phyloP scores from a whole-genome alignment of 2,329 filamentous ascomycete species.

The Aureobasidium subglaciale region DNA sequence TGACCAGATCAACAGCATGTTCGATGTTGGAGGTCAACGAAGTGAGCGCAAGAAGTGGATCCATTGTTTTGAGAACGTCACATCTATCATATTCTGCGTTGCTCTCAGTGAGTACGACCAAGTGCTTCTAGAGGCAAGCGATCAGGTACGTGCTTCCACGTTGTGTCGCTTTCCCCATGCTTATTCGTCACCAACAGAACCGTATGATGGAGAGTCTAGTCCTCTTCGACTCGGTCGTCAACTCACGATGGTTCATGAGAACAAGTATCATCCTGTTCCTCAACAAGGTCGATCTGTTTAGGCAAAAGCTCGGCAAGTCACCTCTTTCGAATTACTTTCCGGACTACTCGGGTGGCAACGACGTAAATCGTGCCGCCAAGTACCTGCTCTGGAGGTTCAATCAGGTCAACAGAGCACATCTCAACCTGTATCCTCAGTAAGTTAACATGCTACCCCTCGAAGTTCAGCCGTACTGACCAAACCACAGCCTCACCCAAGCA shows the following conservation, averaged over 20 bases:
- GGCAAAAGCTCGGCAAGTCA: constrained; percentile 82
- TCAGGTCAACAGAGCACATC: constrained; percentile 90
- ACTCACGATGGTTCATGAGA: constrained; percentile 98
- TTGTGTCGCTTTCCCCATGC: background rate
- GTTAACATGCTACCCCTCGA: constrained; percentile 47
- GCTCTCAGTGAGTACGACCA: constrained; percentile 98
- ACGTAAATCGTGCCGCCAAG: constrained; percentile 96
- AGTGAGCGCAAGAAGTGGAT: constrained; percentile 99
- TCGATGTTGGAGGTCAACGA: constrained; percentile 93
- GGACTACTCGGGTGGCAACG: constrained; percentile 94
- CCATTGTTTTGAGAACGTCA: constrained; percentile 99
- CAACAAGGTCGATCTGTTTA: constrained; percentile 98
- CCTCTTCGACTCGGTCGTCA: constrained; percentile 96
- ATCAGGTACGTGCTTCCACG: constrained; percentile 59
- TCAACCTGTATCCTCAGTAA: constrained; percentile 97
- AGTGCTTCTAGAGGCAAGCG: constrained; percentile 91
- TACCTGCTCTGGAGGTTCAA: constrained; percentile 98
- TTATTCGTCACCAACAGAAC: constrained; percentile 53
- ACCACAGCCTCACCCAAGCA: constrained; percentile 80
- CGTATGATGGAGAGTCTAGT: constrained; percentile 99
- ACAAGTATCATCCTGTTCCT: constrained; percentile 98
- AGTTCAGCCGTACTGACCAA: constrained; percentile 21
- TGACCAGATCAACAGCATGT: constrained; percentile 65
- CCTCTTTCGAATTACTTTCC: constrained; percentile 93
- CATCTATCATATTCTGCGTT: constrained; percentile 98